phyloP scores from a whole-genome alignment of 2,329 filamentous ascomycete genomes.

The Sphaceloma murrayae region DNA sequence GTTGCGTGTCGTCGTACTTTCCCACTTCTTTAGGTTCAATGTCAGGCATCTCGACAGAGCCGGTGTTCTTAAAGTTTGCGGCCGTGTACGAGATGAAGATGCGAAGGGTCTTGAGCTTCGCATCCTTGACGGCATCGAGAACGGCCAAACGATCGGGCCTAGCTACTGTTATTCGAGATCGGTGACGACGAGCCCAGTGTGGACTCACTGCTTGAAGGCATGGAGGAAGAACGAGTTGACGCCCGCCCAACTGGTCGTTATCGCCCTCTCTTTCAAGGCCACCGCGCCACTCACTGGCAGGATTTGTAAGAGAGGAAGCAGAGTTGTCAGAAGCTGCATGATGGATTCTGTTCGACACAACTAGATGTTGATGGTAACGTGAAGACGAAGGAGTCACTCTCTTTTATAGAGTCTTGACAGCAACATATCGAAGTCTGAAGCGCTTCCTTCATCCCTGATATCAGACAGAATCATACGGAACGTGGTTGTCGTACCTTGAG shows the following conservation, averaged over 20 bases:
- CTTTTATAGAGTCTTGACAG: no score
- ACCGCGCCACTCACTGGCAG: no score
- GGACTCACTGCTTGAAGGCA: background rate
- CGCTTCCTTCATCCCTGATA: no score
- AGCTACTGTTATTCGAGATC: background rate
- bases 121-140: background rate
- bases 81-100: background rate
- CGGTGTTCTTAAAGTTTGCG: background rate
- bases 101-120: background rate
- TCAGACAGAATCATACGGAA: no score
- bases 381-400: no score
- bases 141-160: background rate
- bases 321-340: constrained; percentile 18
- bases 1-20: background rate
- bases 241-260: background rate
- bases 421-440: no score
- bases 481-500: no score
- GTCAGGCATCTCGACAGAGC: constrained; percentile 1
- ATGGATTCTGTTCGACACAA: no score
- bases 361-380: no score
- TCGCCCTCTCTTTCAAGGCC: no score
- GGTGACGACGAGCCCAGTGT: background rate
- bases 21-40: background rate
- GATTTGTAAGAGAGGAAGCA: constrained; percentile 5
- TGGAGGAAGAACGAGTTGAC: background rate